Conservation (phyloP, 768 basidiomycete species). For the Amanita phalloides region DNA sequence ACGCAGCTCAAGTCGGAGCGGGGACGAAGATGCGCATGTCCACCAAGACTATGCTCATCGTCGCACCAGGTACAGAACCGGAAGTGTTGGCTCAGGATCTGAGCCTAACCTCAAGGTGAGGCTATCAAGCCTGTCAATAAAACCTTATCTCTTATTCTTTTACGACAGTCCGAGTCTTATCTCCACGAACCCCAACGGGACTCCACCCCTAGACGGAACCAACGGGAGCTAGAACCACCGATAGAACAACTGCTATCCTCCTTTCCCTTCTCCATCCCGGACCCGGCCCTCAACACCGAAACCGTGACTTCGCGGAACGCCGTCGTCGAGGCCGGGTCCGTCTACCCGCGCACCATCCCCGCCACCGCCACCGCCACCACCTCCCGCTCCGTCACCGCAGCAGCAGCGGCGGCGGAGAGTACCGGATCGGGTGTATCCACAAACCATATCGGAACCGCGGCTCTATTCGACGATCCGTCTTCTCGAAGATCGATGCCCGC, state of each 20-base stretch:
- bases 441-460: too few relatives aligned
- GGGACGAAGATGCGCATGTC: background rate
- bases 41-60: background rate
- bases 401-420: too few relatives aligned
- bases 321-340: background rate
- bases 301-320: background rate
- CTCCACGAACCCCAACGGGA: too few relatives aligned
- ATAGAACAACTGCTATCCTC: background rate
- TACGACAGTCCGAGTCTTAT: background rate
- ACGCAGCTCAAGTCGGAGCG: slow-evolving; percentile 1
- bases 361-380: too few relatives aligned
- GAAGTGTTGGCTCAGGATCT: background rate
- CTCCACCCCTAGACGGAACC: background rate
- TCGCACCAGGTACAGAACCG: background rate
- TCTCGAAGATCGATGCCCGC: too few relatives aligned
- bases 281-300: background rate
- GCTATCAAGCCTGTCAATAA: background rate
- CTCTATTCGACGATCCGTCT: too few relatives aligned
- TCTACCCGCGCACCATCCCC: background rate
- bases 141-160: background rate
- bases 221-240: background rate
- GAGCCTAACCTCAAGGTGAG: background rate
- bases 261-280: background rate
- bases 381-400: too few relatives aligned
- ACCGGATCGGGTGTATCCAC: too few relatives aligned